phyloP scores from a whole-genome alignment of 1,139 yeast species.

The Diutina catenulata region DNA sequence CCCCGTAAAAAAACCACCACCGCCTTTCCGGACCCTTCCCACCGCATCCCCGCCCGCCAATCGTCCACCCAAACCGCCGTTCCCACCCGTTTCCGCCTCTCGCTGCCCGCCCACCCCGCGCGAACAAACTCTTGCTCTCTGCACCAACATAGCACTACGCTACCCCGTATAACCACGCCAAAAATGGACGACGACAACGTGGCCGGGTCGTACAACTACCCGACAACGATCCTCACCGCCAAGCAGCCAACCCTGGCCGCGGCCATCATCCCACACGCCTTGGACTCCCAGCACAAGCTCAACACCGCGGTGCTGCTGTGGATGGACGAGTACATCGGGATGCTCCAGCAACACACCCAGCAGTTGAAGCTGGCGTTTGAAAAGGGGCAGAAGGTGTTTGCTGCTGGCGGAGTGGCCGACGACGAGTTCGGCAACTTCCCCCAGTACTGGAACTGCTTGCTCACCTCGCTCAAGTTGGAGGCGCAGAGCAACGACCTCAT shows the following conservation, averaged over 20 bases:
- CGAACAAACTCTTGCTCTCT: too few species aligned
- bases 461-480: conserved; percentile 1
- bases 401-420: background rate
- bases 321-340: background rate
- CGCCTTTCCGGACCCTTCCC: too few species aligned
- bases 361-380: conserved; percentile 4
- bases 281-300: conserved; percentile 2
- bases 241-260: conserved; percentile 4
- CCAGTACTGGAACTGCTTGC: conserved; percentile 4
- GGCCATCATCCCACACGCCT: conserved; percentile 1
- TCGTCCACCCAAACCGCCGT: too few species aligned
- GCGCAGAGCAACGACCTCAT: conserved; percentile 3
- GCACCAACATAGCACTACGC: too few species aligned
- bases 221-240: conserved; percentile 3
- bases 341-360: background rate
- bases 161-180: too few species aligned
- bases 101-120: too few species aligned
- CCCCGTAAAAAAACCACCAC: too few species aligned
- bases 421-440: conserved; percentile 5
- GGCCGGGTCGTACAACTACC: conserved; percentile 5
- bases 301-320: conserved; percentile 3
- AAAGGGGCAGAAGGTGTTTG: background rate
- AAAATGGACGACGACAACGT: conserved; percentile 1
- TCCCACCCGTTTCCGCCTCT: too few species aligned
- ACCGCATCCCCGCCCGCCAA: too few species aligned